phyloP scores from a whole-genome alignment of 257 asterid species.

The Scutellaria baicalensis region DNA sequence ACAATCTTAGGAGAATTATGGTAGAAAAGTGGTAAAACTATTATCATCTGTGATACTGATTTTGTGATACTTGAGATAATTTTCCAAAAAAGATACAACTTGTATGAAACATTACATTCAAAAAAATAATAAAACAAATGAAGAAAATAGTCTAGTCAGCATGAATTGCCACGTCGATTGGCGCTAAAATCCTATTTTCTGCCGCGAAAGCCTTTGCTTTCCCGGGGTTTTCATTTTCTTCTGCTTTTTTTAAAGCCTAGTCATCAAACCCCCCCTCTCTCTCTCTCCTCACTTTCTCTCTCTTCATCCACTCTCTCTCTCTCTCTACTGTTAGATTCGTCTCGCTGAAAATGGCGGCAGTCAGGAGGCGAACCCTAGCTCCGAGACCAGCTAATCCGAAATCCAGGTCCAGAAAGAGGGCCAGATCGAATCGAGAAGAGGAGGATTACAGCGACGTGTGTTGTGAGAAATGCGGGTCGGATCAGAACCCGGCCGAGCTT shows the following conservation, averaged over 20 bases:
- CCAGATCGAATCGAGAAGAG: constrained; percentile 18
- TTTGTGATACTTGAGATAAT: too few relatives aligned
- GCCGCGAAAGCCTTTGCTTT: constrained; percentile 29
- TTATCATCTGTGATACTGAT: too few relatives aligned
- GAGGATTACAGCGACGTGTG: constrained; percentile 33
- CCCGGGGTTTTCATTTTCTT: constrained; percentile 11
- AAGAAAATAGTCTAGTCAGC: not conserved
- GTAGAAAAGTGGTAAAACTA: too few relatives aligned
- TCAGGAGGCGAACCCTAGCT: constrained; percentile 60
- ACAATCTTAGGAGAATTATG: too few relatives aligned
- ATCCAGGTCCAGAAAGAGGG: constrained; percentile 16
- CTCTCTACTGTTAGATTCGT: constrained; percentile 4
- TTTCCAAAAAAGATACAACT: too few relatives aligned
- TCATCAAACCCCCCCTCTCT: not conserved
- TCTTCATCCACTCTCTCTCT: not conserved
- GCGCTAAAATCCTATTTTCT: constrained; percentile 23
- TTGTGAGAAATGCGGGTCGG: constrained; percentile 82
- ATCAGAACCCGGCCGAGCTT: constrained; percentile 53
- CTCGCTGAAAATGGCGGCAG: constrained; percentile 24
- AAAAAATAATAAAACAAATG: not conserved
- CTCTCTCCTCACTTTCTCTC: not conserved
- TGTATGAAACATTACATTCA: too few relatives aligned
- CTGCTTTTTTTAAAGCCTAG: not conserved
- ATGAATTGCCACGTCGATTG: constrained; percentile 20
- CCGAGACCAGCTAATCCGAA: constrained; percentile 26